Evolutionary conservation across 441 rosid genomes (phyloP).

Genomic region (Sinapis alba): DNA sequence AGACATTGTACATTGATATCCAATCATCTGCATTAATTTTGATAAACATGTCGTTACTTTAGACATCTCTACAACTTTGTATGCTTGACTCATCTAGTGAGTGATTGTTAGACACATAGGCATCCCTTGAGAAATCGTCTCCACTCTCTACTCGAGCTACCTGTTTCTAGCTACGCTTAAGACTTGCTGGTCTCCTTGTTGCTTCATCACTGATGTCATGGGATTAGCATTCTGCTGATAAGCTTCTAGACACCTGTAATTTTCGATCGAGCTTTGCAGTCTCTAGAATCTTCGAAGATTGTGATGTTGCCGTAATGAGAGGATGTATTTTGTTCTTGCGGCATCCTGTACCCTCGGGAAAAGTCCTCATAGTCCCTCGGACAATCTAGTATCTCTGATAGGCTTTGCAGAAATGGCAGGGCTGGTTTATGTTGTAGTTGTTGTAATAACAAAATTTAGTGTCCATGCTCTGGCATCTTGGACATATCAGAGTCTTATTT

Average conservation of each 20-base stretch:
- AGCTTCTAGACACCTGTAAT: conserved; percentile 51
- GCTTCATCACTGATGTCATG: conserved; percentile 32
- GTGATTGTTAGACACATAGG: not conserved
- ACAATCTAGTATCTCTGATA: conserved; percentile 95
- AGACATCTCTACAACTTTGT: not conserved
- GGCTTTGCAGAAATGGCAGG: conserved; percentile 52
- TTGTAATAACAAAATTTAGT: no score
- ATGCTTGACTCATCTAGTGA: not conserved
- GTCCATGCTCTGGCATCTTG: no score
- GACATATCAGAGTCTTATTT: no score
- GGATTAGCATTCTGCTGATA: not conserved
- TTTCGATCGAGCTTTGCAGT: conserved; percentile 59
- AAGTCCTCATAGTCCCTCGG: conserved; percentile 87
- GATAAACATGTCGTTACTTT: not conserved
- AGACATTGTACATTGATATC: no score
- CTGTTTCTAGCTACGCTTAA: conserved; percentile 6
- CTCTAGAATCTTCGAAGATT: conserved; percentile 58
- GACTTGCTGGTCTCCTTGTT: conserved; percentile 45
- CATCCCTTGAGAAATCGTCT: no score
- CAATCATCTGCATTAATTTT: not conserved
- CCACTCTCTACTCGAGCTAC: no score
- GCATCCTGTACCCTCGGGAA: conserved; percentile 86
- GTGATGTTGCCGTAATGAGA: no score
- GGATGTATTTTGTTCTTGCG: conserved; percentile 36
- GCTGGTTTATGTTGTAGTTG: no score